Base-by-base conservation (phyloP, 2,329 filamentous ascomycete species). In the Verticillium albo-atrum region DNA sequence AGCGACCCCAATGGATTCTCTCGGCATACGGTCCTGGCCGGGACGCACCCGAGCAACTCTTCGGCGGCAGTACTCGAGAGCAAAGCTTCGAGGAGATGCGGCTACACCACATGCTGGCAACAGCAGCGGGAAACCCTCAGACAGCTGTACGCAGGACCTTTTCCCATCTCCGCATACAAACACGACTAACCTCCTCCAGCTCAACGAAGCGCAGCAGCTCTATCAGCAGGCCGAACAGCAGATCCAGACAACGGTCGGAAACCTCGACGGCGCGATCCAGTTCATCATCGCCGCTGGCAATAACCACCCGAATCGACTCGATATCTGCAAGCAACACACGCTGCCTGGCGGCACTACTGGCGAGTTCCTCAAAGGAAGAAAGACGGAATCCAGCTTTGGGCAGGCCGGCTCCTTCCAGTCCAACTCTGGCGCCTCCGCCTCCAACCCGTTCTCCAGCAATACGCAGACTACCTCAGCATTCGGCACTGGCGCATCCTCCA, bases 51-150 rank as follows among this genome's bases (percentile, higher is more conserved):
- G 85, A 86, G 20, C 92, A 97, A 73, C 81, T 97, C 1, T 93
- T 97, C 68, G 92, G 92, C 57, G 92, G 92, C 1, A 82, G 81
- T 52, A 80, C 85, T 6, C 83, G 92, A 20, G 94, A 98, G 72
- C 89, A 92, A 72, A 96, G 92, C 68, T 89, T 90, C 47, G 94
- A 98, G 72, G 94, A 98, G 74, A 83, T 96, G 71, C 84, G 92
- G 55, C 71, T 93, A 25, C 88, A 92, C 69, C 93, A 94, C 68
- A 78, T 87, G 67, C 68, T 71, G 57, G 84, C 84, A 2, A 77
- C 80, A 47, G 82, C 84, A 9, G 69, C 82, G 7, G 89, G 90
- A 1, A 89, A 87, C 59, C 74, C 78, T 14, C 76, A 82, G 58
- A 75, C 77, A 58, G 82, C 81, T 58, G 82, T 85, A 71, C 58